These are phyloP conservation scores for Podospora tetraspora DNA, from an alignment of 495 filamentous ascomycete species.

Conservation along the genomic window DNA sequence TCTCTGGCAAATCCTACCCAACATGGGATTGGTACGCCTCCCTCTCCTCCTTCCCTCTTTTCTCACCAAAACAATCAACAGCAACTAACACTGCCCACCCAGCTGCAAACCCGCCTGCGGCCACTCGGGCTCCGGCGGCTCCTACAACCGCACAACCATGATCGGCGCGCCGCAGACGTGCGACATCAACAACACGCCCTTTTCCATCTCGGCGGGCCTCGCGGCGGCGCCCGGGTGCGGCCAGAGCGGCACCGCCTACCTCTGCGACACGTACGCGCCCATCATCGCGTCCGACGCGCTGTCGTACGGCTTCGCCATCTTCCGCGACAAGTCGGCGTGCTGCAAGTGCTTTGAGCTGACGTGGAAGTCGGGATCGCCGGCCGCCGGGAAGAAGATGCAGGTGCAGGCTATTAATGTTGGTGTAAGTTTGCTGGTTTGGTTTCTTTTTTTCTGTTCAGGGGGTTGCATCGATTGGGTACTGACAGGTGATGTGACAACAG, in stretches of 20 bases:
- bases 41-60: neutral
- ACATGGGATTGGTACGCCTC: conserved; percentile 12
- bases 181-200: conserved; percentile 15
- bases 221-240: conserved; percentile 6
- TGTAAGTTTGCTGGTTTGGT: neutral
- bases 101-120: conserved; percentile 17
- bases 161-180: conserved; percentile 14
- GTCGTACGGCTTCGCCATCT: conserved; percentile 16
- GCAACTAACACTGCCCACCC: neutral
- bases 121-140: conserved; percentile 1
- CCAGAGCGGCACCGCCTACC: conserved; percentile 8
- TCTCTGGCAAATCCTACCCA: conserved; percentile 14
- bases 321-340: conserved; percentile 9
- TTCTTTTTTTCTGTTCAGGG: no score
- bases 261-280: conserved; percentile 15
- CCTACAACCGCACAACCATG: conserved; percentile 13
- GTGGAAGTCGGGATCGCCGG: conserved; percentile 5
- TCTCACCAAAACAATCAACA: neutral
- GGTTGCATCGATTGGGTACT: neutral
- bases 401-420: conserved; percentile 16
- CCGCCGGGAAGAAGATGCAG: conserved; percentile 14
- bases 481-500: neutral
- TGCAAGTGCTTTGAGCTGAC: conserved; percentile 17
- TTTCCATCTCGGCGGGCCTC: conserved; percentile 11
- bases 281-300: conserved; percentile 1